Evolutionary conservation across 805 yeast species (phyloP), one percentile per base, ranked within the genome.

Genomic region (Lachancea sp.): DNA sequence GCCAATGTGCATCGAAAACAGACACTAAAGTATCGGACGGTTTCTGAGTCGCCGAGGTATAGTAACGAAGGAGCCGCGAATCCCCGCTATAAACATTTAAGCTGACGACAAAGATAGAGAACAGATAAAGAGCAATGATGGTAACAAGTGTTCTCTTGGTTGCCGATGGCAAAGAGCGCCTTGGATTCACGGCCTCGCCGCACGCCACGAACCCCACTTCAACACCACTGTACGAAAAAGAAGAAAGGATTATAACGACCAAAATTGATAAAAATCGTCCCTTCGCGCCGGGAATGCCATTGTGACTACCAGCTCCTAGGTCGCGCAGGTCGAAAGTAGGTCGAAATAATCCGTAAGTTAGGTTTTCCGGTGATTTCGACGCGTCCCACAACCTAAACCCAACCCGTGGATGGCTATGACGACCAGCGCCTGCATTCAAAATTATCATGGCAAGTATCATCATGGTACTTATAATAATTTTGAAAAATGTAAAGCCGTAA

Each of bases 141-240:
- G 89, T 67, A 71, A 83, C 80, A 55, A 83, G 83, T 2, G 83
- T 85, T 50, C 82, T 69, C 49, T 71, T 78, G 2, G 89, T 83
- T 1, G 92, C 90, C 8, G 79, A 71, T 1, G 94, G 94, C 13
- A 85, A 67, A 0, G 90, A 78, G 45, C 71, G 76, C 48, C 92
- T 68, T 4, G 95, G 95, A 48, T 83, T 80, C 45, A 80, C 69
- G n/a, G 89, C 83, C 58, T 85, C 95, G 58, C 89, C 84, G 5
- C 90, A 87, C 2, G 92, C 90, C 40, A 84, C 76, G 47, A 84
- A 78, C 9, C 86, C 89, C 57, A 81, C 78, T 50, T 85, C 95
- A 1, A 88, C 82, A 0, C 95, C 95, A 36, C 83, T 77, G 53
- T 80, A 85, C 0, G 94, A 83, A 58, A 80, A 85, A 0, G 86